Percentiles rank a stretch among this genome's conserved stretches.
phyloP scores from a whole-genome alignment of 192 early-diverging fungal genomes.

The Coemansia sp. region DNA sequence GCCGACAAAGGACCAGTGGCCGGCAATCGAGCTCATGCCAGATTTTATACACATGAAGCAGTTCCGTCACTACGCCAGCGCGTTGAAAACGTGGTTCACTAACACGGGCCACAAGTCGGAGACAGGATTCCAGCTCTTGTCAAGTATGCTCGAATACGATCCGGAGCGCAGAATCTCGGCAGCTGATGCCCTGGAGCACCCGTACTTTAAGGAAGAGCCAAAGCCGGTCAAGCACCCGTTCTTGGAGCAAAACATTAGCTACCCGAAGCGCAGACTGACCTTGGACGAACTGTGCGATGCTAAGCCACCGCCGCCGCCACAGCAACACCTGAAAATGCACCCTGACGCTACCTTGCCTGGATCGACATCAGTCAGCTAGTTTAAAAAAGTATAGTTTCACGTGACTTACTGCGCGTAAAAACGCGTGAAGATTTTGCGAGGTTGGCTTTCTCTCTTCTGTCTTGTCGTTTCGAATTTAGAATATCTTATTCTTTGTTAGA shows the following conservation, averaged over 20 bases:
- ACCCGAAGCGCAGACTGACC: constrained; percentile 52
- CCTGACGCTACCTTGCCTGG: constrained; percentile 18
- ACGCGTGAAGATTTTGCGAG: not conserved
- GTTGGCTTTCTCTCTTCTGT: not conserved
- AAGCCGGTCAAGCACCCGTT: constrained; percentile 49
- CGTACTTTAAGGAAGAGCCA: constrained; percentile 79
- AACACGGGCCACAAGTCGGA: constrained; percentile 59
- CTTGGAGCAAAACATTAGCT: constrained; percentile 51
- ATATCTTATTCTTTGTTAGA: not conserved
- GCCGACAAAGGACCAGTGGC: constrained; percentile 84
- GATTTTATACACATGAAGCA: constrained; percentile 65
- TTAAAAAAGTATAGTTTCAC: not conserved
- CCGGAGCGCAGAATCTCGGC: constrained; percentile 78
- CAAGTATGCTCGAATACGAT: constrained; percentile 79
- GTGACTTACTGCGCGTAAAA: constrained; percentile 4
- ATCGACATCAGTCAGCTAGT: constrained; percentile 10
- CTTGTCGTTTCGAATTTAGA: not conserved
- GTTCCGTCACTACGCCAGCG: constrained; percentile 62
- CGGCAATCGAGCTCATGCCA: constrained; percentile 71
- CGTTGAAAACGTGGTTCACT: constrained; percentile 41
- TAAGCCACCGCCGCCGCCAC: constrained; percentile 17
- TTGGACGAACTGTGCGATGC: constrained; percentile 54
- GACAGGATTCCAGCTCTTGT: constrained; percentile 68
- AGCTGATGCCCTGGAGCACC: constrained; percentile 75
- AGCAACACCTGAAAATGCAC: constrained; percentile 24